Evolutionary conservation across 352 stramenopile species (phyloP), one percentile per base, ranked within the genome.

Genomic region (Pythium chondricola): DNA sequence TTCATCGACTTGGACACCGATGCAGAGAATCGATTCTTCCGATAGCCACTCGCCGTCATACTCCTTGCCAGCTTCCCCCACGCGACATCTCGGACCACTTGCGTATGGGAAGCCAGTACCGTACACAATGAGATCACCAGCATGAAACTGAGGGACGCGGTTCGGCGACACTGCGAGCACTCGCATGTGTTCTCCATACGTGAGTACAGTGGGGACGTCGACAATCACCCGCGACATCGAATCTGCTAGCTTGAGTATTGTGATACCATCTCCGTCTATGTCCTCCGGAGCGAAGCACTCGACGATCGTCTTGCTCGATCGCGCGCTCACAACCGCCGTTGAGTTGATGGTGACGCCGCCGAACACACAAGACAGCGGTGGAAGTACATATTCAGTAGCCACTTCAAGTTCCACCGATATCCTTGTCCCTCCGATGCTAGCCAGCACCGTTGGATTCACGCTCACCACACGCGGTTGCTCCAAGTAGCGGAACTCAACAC

Each of bases 1-100:
- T 14, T 30, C 11, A 33, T 35, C 17, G 3, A 14, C 21, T 43
- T n/a, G 2, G 10, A 56, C 14, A 2, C 27, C 16, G 6, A 36
- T 4, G 22, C 44, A 61, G n/a, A 44, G 46, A 0, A 56, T 4
- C 25, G 48, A 41, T 26, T 52, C 35, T 6, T 3, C 5, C 7
- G 54, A 62, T 13, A 56, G 43, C 54, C 54, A 62, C 24, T 56
- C 47, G 1, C 40, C 54, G 9, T 9, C 3, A 33, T 56, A 38
- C 10, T 35, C 40, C 8, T 42, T 17, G n/a, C 43, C 49, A 4
- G n/a, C 2, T 30, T 31, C 24, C 2, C n/a, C 18, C 2, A 56
- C 6, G 13, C 46, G 54, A 38, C 54, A 62, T 1, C 2, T 7
- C 3, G 52, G 20, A 17, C 13, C 30, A 11, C 29, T 32, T 4